Percentiles rank a stretch among this genome's conserved stretches.
phyloP scores from a whole-genome alignment of 805 yeast species.

The Brettanomyces nanus region DNA sequence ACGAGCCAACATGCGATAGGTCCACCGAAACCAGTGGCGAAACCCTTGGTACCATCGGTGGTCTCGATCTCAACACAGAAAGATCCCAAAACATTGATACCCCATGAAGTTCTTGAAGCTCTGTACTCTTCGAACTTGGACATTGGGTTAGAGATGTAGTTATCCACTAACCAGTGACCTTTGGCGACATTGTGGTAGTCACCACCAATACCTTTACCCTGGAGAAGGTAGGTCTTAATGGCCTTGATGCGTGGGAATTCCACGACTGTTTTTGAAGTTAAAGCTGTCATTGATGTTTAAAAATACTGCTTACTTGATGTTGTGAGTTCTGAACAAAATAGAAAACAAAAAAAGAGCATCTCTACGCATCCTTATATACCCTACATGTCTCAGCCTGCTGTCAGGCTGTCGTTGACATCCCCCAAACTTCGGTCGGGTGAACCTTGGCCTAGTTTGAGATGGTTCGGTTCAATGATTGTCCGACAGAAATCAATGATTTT shows the following conservation, averaged over 20 bases:
- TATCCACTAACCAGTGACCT: conserved; percentile 44
- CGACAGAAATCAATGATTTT: no score
- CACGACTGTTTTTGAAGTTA: no score
- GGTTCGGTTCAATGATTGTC: no score
- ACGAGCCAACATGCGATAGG: conserved; percentile 42
- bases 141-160: conserved; percentile 41
- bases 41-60: conserved; percentile 40
- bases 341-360: no score
- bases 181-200: conserved; percentile 41
- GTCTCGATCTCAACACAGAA: conserved; percentile 42
- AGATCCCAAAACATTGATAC: conserved; percentile 42
- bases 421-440: no score
- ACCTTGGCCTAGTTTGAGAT: no score
- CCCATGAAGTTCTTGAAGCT: conserved; percentile 39
- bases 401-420: no score
- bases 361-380: no score
- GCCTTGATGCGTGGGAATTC: conserved; percentile 37
- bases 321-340: no score
- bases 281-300: no score
- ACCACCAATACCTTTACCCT: conserved; percentile 41
- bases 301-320: no score
- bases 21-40: conserved; percentile 48
- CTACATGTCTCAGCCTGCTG: no score
- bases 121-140: conserved; percentile 38
- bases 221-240: conserved; percentile 33